phyloP scores from a whole-genome alignment of 495 filamentous ascomycete genomes.

The Podospora pseudopauciseta region DNA sequence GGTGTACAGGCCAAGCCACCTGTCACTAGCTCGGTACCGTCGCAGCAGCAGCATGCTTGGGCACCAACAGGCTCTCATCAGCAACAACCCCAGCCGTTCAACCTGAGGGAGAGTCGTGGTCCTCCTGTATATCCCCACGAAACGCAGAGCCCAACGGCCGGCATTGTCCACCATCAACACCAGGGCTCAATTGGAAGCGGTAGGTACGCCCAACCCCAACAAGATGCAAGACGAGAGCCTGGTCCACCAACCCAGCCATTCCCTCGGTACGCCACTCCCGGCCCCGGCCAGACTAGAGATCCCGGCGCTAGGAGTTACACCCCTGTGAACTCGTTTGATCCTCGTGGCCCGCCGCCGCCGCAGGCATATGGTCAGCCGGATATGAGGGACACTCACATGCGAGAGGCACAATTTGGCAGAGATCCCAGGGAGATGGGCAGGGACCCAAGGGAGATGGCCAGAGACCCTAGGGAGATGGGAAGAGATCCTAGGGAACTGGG shows the following conservation, averaged over 20 bases:
- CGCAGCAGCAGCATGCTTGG: slow-evolving; percentile 40
- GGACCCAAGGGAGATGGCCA: slow-evolving; percentile 14
- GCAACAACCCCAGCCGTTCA: slow-evolving; percentile 35
- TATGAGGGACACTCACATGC: slow-evolving; percentile 16
- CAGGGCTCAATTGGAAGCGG: slow-evolving; percentile 23
- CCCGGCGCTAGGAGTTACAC: slow-evolving; percentile 29
- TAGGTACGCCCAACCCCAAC: slow-evolving; percentile 22
- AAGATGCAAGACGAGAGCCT: slow-evolving; percentile 23
- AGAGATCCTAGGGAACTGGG: slow-evolving; percentile 19
- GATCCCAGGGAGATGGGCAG: slow-evolving; percentile 7
- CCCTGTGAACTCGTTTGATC: slow-evolving; percentile 22
- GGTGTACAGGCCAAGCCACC: slow-evolving; percentile 38
- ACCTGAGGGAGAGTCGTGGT: slow-evolving; percentile 38
- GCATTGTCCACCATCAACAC: slow-evolving; percentile 29
- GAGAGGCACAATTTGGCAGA: slow-evolving; percentile 12
- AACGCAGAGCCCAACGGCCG: slow-evolving; percentile 24
- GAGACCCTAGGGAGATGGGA: slow-evolving; percentile 19
- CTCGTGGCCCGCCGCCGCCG: slow-evolving; percentile 24
- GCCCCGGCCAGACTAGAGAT: slow-evolving; percentile 24
- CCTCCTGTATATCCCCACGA: slow-evolving; percentile 32
- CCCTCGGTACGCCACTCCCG: slow-evolving; percentile 29
- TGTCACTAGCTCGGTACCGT: slow-evolving; percentile 36
- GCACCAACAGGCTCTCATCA: slow-evolving; percentile 29
- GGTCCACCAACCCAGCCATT: slow-evolving; percentile 25
- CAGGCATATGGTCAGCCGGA: slow-evolving; percentile 20